phyloP scores from a whole-genome alignment of 768 basidiomycete species.

The Gymnopilus junonius region DNA sequence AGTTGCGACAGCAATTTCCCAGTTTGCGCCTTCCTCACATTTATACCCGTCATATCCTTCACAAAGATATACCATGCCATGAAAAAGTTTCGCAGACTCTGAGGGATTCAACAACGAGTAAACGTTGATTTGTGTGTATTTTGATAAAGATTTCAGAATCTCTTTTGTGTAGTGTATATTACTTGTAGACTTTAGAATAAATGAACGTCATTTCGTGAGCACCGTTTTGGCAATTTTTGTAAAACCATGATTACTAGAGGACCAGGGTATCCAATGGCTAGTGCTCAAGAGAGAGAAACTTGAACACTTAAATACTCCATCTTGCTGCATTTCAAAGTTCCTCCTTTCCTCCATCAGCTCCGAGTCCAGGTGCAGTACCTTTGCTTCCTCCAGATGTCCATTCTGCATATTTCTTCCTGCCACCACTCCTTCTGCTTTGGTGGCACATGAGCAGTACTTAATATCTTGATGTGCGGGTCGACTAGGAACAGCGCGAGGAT shows the following conservation, averaged over 20 bases:
- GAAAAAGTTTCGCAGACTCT: conserved; percentile 1
- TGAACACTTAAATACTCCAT: neutral
- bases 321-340: neutral
- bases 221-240: neutral
- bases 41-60: neutral
- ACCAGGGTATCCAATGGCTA: too few species aligned
- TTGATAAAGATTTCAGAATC: too few species aligned
- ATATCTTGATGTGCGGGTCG: neutral
- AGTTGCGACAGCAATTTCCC: neutral
- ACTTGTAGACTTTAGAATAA: neutral
- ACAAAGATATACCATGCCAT: conserved; percentile 1
- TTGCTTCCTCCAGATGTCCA: neutral
- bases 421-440: neutral
- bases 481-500: neutral
- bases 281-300: neutral
- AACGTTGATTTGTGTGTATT: too few species aligned
- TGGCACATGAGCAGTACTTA: neutral
- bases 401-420: neutral
- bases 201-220: neutral
- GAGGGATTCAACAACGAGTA: neutral
- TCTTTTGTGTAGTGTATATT: neutral
- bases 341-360: conserved; percentile 12
- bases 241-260: neutral
- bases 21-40: neutral
- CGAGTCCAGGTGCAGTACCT: neutral